Evolutionary conservation across 495 filamentous ascomycete genomes (phyloP).

Genomic region (Gamarada debralockiae): DNA sequence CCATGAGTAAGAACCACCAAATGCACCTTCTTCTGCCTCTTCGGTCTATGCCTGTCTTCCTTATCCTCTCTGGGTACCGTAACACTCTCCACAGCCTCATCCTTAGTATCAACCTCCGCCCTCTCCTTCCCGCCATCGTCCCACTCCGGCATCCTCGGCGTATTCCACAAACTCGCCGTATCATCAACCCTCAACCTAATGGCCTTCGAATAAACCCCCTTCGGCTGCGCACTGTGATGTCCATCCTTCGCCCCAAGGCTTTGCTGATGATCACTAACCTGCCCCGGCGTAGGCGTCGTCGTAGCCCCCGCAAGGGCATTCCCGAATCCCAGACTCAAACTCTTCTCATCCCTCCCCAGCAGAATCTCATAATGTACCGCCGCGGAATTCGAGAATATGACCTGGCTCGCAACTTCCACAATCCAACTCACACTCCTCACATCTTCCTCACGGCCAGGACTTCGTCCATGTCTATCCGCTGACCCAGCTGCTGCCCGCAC

Average conservation of each 20-base stretch:
- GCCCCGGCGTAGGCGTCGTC: conserved; percentile 51
- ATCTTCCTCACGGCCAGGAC: conserved; percentile 25
- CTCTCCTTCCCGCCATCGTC: conserved; percentile 35
- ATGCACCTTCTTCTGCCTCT: conserved; percentile 71
- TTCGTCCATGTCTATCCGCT: conserved; percentile 15
- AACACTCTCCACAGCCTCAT: conserved; percentile 13
- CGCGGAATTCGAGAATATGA: conserved; percentile 84
- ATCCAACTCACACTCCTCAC: conserved; percentile 73
- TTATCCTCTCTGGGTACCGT: conserved; percentile 19
- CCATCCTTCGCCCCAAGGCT: conserved; percentile 43
- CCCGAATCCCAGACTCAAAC: conserved; percentile 61
- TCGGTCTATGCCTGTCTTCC: conserved; percentile 27
- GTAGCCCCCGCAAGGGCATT: conserved; percentile 33
- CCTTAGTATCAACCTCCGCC: conserved; percentile 16
- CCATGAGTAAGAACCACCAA: conserved; percentile 93
- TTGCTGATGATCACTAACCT: conserved; percentile 67
- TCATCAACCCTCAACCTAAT: conserved; percentile 77
- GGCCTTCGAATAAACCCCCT: conserved; percentile 76
- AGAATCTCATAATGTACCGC: conserved; percentile 88
- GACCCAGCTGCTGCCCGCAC: conserved; percentile 52
- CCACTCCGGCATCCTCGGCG: conserved; percentile 70
- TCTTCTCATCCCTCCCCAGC: conserved; percentile 80
- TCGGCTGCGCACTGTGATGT: conserved; percentile 48
- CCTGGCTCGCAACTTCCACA: conserved; percentile 86
- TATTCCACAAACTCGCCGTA: conserved; percentile 86